Evolutionary conservation across 768 basidiomycete genomes (phyloP).

Genomic region (Podaxis sp.): DNA sequence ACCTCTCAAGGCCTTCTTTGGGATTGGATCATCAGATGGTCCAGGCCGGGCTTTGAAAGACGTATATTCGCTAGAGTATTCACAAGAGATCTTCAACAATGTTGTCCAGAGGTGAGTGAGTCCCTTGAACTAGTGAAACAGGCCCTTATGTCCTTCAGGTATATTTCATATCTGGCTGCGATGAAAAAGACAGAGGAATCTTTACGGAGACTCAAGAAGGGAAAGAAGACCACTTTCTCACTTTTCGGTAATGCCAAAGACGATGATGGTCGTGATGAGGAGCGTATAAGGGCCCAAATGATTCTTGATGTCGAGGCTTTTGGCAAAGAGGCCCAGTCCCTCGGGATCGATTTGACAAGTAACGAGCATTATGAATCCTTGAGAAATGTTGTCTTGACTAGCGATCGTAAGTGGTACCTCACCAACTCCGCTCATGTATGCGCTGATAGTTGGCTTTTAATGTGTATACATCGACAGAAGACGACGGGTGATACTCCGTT

Average conservation of each 20-base stretch:
- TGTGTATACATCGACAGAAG: background rate
- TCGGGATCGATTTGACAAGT: conserved; percentile 63
- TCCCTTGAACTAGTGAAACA: background rate
- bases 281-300: conserved; percentile 84
- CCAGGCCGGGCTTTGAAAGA: conserved; percentile 60
- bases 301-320: conserved; percentile 84
- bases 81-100: conserved; percentile 66
- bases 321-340: conserved; percentile 67
- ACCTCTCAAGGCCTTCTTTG: conserved; percentile 77
- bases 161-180: conserved; percentile 72
- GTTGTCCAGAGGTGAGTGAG: conserved; percentile 62
- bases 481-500: background rate
- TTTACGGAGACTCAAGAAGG: conserved; percentile 81
- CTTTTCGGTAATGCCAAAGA: conserved; percentile 71
- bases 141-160: conserved; percentile 42
- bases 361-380: conserved; percentile 55
- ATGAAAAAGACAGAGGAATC: conserved; percentile 95
- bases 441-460: background rate
- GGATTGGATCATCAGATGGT: conserved; percentile 53
- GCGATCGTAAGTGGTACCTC: conserved; percentile 31
- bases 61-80: conserved; percentile 47
- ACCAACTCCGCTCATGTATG: background rate
- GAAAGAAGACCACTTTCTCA: conserved; percentile 76
- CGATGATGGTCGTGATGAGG: conserved; percentile 75
- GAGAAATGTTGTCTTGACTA: conserved; percentile 57